Conservation (phyloP, 1,139 yeast genomes). For the Lodderomyces theae region DNA sequence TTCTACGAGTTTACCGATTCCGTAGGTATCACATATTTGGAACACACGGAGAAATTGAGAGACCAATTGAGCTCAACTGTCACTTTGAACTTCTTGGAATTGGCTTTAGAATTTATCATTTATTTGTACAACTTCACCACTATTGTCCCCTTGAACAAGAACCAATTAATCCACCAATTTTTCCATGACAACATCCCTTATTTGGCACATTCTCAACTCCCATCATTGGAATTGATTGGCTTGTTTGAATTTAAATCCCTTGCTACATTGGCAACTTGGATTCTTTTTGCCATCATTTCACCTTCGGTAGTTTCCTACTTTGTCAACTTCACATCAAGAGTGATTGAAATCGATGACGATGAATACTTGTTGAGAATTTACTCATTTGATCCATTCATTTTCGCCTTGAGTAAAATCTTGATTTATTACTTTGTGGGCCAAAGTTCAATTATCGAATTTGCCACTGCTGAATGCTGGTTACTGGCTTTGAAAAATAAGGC, state of each 20-base stretch:
- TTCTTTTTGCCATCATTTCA: slow-evolving; percentile 32
- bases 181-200: slow-evolving; percentile 35
- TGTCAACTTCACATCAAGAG: slow-evolving; percentile 52
- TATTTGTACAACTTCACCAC: slow-evolving; percentile 37
- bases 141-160: slow-evolving; percentile 38
- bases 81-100: slow-evolving; percentile 43
- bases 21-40: slow-evolving; percentile 40
- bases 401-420: slow-evolving; percentile 50
- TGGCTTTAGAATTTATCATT: slow-evolving; percentile 36
- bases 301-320: slow-evolving; percentile 52
- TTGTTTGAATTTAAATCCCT: slow-evolving; percentile 29
- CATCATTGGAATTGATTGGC: slow-evolving; percentile 37
- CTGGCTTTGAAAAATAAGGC: slow-evolving; percentile 37
- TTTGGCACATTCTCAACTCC: slow-evolving; percentile 21
- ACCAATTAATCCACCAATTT: slow-evolving; percentile 37
- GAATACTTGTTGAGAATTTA: slow-evolving; percentile 35
- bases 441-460: slow-evolving; percentile 29
- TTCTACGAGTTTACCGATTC: slow-evolving; percentile 37
- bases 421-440: slow-evolving; percentile 42
- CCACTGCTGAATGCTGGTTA: slow-evolving; percentile 29
- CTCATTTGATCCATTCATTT: slow-evolving; percentile 56
- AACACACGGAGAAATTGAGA: slow-evolving; percentile 45
- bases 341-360: slow-evolving; percentile 41
- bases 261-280: slow-evolving; percentile 42
- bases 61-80: slow-evolving; percentile 49